Evolutionary conservation across 257 asterid genomes (phyloP).

Genomic region (Verbascum thapsus): DNA sequence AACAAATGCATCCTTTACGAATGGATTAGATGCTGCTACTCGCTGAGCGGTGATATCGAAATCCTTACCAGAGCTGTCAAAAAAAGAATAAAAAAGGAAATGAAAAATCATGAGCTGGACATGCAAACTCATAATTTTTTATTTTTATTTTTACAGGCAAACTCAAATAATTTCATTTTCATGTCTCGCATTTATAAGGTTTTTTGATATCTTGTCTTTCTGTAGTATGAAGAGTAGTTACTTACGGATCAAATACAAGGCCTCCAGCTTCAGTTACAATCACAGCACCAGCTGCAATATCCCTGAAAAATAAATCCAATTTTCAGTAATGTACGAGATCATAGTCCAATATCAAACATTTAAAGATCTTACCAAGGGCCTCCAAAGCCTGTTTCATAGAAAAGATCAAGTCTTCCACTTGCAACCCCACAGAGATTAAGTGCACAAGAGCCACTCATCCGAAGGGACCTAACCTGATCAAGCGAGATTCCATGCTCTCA

Average conservation of each 20-base stretch:
- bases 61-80: conserved; percentile 62
- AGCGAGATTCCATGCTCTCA: conserved; percentile 21
- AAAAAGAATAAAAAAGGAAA: too few relatives aligned
- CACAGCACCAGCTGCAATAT: conserved; percentile 88
- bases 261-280: conserved; percentile 88
- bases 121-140: too few relatives aligned
- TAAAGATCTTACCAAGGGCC: conserved; percentile 67
- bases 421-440: conserved; percentile 87
- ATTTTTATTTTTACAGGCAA: too few relatives aligned
- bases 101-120: neutral
- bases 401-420: conserved; percentile 80
- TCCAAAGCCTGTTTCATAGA: conserved; percentile 78
- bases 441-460: conserved; percentile 93
- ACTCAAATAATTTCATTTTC: too few relatives aligned
- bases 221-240: conserved; percentile 10
- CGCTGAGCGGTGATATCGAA: conserved; percentile 75
- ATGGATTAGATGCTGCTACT: conserved; percentile 77
- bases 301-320: conserved; percentile 49
- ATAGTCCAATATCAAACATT: neutral
- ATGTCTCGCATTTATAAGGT: too few relatives aligned
- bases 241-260: conserved; percentile 82
- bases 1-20: conserved; percentile 59
- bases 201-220: neutral
- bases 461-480: conserved; percentile 76
- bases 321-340: conserved; percentile 19